phyloP scores from a whole-genome alignment of 331 rosid genomes.

The Spiraea crenata region DNA sequence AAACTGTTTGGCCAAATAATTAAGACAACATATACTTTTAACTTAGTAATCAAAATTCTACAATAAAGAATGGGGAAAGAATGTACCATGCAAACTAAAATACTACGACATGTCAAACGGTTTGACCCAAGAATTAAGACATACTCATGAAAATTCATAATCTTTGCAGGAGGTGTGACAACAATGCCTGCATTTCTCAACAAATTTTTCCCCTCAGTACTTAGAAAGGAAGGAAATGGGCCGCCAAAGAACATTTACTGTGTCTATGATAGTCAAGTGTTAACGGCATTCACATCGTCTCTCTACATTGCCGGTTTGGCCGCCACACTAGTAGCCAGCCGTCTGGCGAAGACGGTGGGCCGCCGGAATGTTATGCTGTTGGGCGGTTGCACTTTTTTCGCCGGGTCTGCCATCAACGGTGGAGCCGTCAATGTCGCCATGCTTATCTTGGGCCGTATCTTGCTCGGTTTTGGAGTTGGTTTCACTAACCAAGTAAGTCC shows the following conservation, averaged over 20 bases:
- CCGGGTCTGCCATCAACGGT: constrained; percentile 56
- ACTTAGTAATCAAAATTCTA: too few species aligned
- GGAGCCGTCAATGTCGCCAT: constrained; percentile 47
- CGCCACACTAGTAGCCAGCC: constrained; percentile 44
- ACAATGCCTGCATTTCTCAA: constrained; percentile 62
- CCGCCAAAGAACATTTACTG: constrained; percentile 44
- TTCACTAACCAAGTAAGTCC: constrained; percentile 60
- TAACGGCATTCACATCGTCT: constrained; percentile 63
- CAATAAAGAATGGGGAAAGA: too few species aligned
- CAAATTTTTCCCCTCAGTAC: constrained; percentile 54
- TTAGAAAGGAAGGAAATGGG: constrained; percentile 33
- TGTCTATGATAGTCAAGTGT: constrained; percentile 56
- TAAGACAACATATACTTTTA: neutral
- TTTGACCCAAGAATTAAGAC: neutral
- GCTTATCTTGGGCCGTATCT: constrained; percentile 64
- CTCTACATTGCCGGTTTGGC: constrained; percentile 53
- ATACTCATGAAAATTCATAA: neutral
- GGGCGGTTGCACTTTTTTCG: constrained; percentile 51
- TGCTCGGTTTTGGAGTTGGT: constrained; percentile 62
- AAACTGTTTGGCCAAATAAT: neutral
- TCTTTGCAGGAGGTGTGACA: constrained; percentile 50
- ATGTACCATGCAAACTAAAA: too few species aligned
- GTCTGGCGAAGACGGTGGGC: constrained; percentile 33
- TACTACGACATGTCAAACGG: neutral
- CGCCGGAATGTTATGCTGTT: constrained; percentile 48